A percentile compares a stretch with the other conserved stretches of the same genome.
Conservation (phyloP, 2,329 filamentous ascomycete genomes). For the Lizonia empirigonia region DNA sequence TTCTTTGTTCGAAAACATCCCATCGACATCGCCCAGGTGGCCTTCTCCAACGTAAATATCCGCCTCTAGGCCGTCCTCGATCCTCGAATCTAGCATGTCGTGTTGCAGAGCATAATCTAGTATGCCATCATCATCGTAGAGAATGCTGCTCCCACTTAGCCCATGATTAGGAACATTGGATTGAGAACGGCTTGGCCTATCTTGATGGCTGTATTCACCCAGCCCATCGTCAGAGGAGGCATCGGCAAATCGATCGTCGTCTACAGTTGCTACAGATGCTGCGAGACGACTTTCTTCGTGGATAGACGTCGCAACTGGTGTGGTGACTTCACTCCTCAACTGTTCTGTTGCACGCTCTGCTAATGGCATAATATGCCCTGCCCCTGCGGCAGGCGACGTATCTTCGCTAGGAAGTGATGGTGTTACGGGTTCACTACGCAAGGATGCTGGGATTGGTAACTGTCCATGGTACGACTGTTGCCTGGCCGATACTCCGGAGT, state of each 20-base stretch:
- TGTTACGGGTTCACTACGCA: neutral
- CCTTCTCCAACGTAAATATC: constrained; percentile 7
- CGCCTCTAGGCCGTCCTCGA: constrained; percentile 22
- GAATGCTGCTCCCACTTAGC: constrained; percentile 36
- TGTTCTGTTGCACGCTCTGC: constrained; percentile 6
- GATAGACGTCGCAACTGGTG: neutral
- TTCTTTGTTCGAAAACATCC: constrained; percentile 21
- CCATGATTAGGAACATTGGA: constrained; percentile 19
- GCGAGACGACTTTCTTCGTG: constrained; percentile 7
- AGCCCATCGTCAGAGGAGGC: constrained; percentile 46
- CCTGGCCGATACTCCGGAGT: constrained; percentile 47
- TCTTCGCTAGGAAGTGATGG: neutral
- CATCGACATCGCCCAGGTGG: constrained; percentile 15
- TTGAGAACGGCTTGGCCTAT: constrained; percentile 14
- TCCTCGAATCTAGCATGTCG: constrained; percentile 34
- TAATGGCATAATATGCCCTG: constrained; percentile 2
- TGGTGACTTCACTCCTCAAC: neutral
- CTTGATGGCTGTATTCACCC: constrained; percentile 17
- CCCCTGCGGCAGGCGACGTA: neutral
- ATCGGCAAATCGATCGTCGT: constrained; percentile 52
- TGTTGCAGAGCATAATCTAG: constrained; percentile 44
- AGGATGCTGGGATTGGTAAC: constrained; percentile 8
- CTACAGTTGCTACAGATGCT: constrained; percentile 41
- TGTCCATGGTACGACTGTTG: constrained; percentile 26
- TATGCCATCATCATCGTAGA: constrained; percentile 44